Base-by-base conservation (phyloP, 164 flowering plant species). In the Cinnamomum chago region DNA sequence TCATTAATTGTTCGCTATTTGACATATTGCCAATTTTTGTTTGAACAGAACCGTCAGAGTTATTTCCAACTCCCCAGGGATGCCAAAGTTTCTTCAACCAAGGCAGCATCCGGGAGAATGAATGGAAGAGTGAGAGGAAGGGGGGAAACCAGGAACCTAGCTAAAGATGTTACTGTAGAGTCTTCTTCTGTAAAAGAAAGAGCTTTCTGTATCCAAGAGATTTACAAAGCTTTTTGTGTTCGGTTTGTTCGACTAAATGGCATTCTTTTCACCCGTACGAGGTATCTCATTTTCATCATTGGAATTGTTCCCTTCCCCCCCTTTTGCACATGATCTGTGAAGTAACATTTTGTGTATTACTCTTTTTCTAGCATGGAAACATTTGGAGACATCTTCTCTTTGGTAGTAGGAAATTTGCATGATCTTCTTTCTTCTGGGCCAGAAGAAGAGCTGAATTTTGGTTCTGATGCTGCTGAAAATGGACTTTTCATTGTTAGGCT, bases 191-290 rank as follows among this genome's bases (percentile, higher is more conserved):
- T 69, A 9, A 84, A 86, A 76, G 97, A 85, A 58, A 80, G 50
- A 62, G 76, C 70, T 5, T 40, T 40, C 47, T 5, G 47, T 75
- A 73, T 74, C 7, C 75, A 72, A 17, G 97, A 89, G 40, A 78
- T 75, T 50, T 82, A 74, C 50, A 92, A 88, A 81, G 75, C 85
- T 33, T 91, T 96, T 67, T 83, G 91, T 80, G 85, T 83, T 78
- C 86, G 90, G 27, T 96, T 92, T 88, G 90, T 96, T 50, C 87
- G 98, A 65, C 83, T 96, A 17, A 91, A 89, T 90, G 99, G 99
- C 67, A 88, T 96, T 78, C 90, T 96, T 35, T 96, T 96, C 77
- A 93, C 98, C 2, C 90, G 93, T 51, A 92, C 97, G 76, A 96
- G 99, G 99, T 96, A 40, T 40, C 47, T 40, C 11, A 40, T 40